Evolutionary conservation across 2,329 filamentous ascomycete genomes (phyloP).

Genomic region (Tolypocladium amazonense): DNA sequence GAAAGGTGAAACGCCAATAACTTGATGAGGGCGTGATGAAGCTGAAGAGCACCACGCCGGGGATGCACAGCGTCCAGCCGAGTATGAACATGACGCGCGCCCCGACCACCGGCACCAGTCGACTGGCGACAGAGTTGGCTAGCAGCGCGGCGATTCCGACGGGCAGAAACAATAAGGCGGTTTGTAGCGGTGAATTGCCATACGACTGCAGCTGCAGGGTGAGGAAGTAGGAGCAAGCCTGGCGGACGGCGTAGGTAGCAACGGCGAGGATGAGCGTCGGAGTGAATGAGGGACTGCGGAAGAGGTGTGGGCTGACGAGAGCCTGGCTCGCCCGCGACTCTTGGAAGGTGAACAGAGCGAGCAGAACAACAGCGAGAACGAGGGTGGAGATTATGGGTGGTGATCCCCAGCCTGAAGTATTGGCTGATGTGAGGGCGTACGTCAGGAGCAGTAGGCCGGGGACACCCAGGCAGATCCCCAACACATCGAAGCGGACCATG

Average conservation of each 20-base stretch:
- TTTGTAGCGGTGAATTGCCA: background rate
- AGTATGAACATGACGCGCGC: conserved; percentile 1
- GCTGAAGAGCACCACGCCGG: conserved; percentile 1
- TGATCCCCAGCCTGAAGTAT: background rate
- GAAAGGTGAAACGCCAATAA: conserved; percentile 1
- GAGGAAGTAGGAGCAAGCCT: background rate
- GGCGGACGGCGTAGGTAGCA: background rate
- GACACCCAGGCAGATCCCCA: background rate
- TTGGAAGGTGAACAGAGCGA: background rate
- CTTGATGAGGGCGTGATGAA: background rate
- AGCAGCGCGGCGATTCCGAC: background rate
- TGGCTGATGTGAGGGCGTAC: background rate
- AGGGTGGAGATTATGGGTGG: background rate
- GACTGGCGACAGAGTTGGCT: conserved; percentile 1
- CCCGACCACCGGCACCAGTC: background rate
- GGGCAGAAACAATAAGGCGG: background rate
- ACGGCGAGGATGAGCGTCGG: background rate
- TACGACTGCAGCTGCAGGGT: conserved; percentile 1
- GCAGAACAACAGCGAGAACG: background rate
- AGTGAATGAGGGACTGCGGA: background rate
- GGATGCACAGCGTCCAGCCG: conserved; percentile 2
- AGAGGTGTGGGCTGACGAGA: background rate
- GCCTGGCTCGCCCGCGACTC: background rate
- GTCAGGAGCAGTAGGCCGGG: background rate
- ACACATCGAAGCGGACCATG: background rate